phyloP scores from a whole-genome alignment of 2,329 filamentous ascomycete species.

The Cercospora sp. region DNA sequence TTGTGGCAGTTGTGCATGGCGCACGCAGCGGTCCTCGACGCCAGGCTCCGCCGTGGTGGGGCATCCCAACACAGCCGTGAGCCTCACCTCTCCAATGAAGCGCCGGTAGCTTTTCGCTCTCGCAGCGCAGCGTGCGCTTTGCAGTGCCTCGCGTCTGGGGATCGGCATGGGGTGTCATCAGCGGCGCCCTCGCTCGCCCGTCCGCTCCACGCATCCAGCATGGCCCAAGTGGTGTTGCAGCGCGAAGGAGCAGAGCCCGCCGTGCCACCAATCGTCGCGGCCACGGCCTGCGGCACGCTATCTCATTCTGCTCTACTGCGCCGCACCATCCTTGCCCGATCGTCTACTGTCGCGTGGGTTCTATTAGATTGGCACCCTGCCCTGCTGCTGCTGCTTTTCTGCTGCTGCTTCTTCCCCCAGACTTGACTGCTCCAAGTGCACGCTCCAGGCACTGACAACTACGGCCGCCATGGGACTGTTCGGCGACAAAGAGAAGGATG shows the following conservation, averaged over 20 bases:
- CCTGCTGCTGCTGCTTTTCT: not conserved
- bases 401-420: not conserved
- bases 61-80: not conserved
- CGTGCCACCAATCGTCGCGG: conserved; percentile 7
- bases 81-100: not conserved
- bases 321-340: not conserved
- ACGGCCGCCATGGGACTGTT: conserved; percentile 22
- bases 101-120: not conserved
- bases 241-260: conserved; percentile 2
- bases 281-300: not conserved
- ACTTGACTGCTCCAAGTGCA: not conserved
- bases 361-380: not conserved
- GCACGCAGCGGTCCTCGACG: not conserved
- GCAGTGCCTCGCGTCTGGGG: not conserved
- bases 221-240: not conserved
- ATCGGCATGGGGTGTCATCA: conserved; percentile 11
- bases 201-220: not conserved
- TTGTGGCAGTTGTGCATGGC: not conserved
- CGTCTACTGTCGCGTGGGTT: not conserved
- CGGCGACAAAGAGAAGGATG: conserved; percentile 20
- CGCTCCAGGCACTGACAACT: not conserved
- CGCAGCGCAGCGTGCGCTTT: not conserved
- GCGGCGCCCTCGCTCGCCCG: conserved; percentile 1
- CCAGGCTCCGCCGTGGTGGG: too few relatives aligned
- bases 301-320: not conserved